These are phyloP conservation scores for Lentinula sp. DNA, from an alignment of 768 basidiomycete species.

Conservation along the genomic window DNA sequence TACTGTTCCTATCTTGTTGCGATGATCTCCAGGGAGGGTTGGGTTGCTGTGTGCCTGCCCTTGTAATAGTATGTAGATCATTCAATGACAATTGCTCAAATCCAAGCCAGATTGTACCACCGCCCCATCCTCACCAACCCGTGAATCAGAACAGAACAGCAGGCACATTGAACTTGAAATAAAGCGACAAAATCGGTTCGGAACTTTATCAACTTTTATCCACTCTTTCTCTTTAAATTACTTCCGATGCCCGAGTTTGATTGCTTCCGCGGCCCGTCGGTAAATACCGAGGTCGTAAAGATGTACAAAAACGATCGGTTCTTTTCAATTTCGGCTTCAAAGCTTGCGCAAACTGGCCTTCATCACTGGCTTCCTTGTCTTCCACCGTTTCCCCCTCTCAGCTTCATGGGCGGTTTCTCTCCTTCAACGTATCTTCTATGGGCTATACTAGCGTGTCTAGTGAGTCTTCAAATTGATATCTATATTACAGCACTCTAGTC, in stretches of 20 bases:
- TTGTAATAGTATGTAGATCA: too few relatives aligned
- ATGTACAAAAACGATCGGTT: background rate
- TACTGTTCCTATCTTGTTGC: background rate
- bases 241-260: background rate
- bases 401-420: constrained; percentile 65
- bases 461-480: constrained; percentile 44
- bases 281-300: background rate
- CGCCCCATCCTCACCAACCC: background rate
- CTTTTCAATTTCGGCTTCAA: background rate
- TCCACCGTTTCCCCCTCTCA: background rate
- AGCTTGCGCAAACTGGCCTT: background rate
- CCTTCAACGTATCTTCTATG: constrained; percentile 72
- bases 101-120: too few relatives aligned
- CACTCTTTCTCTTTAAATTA: background rate
- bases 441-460: constrained; percentile 63
- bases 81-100: too few relatives aligned
- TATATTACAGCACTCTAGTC: constrained; percentile 28
- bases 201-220: background rate
- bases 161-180: background rate
- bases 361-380: background rate
- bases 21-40: background rate
- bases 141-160: background rate
- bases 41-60: too few relatives aligned
- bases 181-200: background rate
- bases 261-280: background rate